A percentile compares a stretch with the other conserved stretches of the same genome.
Evolutionary conservation across 495 filamentous ascomycete species (phyloP).

Genomic region (Tuber magnatum): DNA sequence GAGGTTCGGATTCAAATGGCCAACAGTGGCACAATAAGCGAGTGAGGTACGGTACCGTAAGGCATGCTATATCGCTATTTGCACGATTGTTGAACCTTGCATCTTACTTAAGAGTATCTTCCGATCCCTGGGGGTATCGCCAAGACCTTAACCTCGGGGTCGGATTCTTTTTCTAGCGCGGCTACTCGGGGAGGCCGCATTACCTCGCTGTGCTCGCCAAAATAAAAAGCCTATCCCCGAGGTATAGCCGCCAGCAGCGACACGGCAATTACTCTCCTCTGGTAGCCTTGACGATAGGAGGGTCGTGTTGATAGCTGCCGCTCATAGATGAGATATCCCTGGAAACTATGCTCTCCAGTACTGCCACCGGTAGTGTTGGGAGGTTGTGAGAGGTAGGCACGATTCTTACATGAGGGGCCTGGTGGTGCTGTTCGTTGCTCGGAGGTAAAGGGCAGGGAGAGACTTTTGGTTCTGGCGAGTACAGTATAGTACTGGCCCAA

Average conservation of each 20-base stretch:
- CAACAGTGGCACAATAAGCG: neutral
- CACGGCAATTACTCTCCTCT: too few relatives aligned
- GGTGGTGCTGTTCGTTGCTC: too few relatives aligned
- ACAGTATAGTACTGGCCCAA: neutral
- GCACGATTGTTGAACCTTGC: neutral
- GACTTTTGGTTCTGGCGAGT: neutral
- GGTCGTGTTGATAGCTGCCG: too few relatives aligned
- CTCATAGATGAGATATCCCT: too few relatives aligned
- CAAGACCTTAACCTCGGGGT: neutral
- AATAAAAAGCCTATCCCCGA: too few relatives aligned
- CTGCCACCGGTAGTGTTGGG: too few relatives aligned
- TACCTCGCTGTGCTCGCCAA: neutral
- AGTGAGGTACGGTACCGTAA: neutral
- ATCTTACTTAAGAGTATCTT: neutral
- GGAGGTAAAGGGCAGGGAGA: too few relatives aligned
- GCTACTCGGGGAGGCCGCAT: neutral
- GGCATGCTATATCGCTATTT: neutral
- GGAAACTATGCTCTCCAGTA: too few relatives aligned
- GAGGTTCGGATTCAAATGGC: neutral
- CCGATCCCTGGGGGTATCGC: neutral
- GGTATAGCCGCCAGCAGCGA: too few relatives aligned
- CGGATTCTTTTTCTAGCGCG: neutral
- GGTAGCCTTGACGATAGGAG: too few relatives aligned
- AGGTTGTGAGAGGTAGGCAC: too few relatives aligned
- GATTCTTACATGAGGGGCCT: too few relatives aligned